Evolutionary conservation across 2,329 filamentous ascomycete genomes (phyloP), one percentile per base, ranked within the genome.

Genomic region (Talaromyces marneffei): DNA sequence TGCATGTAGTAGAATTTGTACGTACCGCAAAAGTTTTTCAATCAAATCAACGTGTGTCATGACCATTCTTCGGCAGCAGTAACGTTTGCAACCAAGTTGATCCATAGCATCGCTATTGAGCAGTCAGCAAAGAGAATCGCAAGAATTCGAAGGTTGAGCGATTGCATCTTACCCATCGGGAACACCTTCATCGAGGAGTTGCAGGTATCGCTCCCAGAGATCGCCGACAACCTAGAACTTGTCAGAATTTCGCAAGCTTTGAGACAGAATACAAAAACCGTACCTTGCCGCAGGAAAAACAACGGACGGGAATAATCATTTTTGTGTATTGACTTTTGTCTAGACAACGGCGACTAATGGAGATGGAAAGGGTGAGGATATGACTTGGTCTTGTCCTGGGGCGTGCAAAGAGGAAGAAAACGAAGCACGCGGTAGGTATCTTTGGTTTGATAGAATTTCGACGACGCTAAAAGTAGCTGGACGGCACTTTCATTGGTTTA

Each of bases 11-110:
- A 4, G 39, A 31, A 4, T 6, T 2, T 3, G 44, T 37, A 70
- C 85, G 69, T 87, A 96, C 90, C 93, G 91, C 67, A 99, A 86
- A 56, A 99, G 86, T 80, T 99, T 99, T 83, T 99, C 94, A 70
- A 99, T 97, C 65, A 99, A 83, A 76, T 99, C 94, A 71, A 99
- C 94, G 78, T 99, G 94, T 63, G 94, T 99, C 90, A 99, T 97
- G 77, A 99, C 87, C 94, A 99, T 99, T 72, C 94, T 89, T 69
- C 94, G 90, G 81, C 94, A 99, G 85, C 94, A 99, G 82, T 99
- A 99, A 69, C 94, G 87, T 78, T 91, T 93, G 72, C 95, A 89
- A 61, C 92, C 92, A 58, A 99, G 87, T 74, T 92, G 85, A 77
- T 97, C 92, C 89, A 99, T 96, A 44, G 93, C 94, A 75, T 97